phyloP scores from a whole-genome alignment of 2,329 filamentous ascomycete species.

The Phyllosticta paracitricarpa region DNA sequence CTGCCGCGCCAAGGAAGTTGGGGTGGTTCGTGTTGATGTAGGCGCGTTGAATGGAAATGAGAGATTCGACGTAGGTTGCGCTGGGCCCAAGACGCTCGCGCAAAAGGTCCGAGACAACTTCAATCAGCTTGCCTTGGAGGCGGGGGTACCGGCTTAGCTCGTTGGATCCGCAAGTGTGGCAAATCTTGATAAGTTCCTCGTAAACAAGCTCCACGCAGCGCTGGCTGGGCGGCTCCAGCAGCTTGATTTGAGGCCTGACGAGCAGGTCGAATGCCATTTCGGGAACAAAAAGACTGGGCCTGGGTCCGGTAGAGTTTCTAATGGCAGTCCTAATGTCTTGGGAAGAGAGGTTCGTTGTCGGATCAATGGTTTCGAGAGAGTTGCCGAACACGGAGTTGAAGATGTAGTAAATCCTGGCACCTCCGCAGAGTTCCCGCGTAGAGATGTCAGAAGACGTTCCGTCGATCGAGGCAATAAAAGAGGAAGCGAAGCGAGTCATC shows the following conservation, averaged over 20 bases:
- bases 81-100: conserved; percentile 84
- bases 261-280: conserved; percentile 96
- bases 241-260: conserved; percentile 96
- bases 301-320: conserved; percentile 90
- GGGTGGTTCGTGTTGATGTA: conserved; percentile 99
- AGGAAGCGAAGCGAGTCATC: conserved; percentile 96
- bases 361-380: conserved; percentile 90
- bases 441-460: conserved; percentile 98
- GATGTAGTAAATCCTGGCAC: conserved; percentile 94
- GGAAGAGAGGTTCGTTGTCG: conserved; percentile 87
- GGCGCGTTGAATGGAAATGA: conserved; percentile 93
- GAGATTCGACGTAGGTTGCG: conserved; percentile 84
- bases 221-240: conserved; percentile 88
- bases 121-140: conserved; percentile 91
- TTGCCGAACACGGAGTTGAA: conserved; percentile 99
- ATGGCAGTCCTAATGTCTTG: conserved; percentile 95
- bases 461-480: conserved; percentile 97
- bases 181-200: conserved; percentile 98
- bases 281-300: conserved; percentile 91
- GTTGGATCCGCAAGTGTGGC: conserved; percentile 93
- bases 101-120: conserved; percentile 91
- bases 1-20: conserved; percentile 93
- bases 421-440: conserved; percentile 92
- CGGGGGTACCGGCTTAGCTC: conserved; percentile 87
- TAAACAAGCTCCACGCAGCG: conserved; percentile 97